Base-by-base conservation (phyloP, 495 filamentous ascomycete genomes). In the Baudoinia panamericana region DNA sequence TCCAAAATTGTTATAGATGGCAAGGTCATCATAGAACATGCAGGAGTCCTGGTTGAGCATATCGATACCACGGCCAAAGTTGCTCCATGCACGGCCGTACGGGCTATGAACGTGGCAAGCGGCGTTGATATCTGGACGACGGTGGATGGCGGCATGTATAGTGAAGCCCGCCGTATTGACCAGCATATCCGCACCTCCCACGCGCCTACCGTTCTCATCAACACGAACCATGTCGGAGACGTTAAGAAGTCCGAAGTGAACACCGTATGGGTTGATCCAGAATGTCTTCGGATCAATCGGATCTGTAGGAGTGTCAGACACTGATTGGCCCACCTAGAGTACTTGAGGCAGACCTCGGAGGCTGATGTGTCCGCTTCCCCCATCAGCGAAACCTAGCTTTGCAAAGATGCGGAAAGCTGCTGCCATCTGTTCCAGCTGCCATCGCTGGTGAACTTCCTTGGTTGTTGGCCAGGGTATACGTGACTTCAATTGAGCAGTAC, bases 1-100 rank as follows among this genome's bases (percentile, higher is more conserved):
- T 1, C 62, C 66, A 41, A 73, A 71, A 22, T 71, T 62, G 26
- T 66, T 56, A 33, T 73, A 75, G 15, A 75, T 58, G 20, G 63
- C 53, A 28, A 65, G 60, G 28, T 54, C 50, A 18, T 63, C 69
- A 51, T 80, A 69, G 53, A 85, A 85, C 16, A 71, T 63, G 48
- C 79, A 78, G 12, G 71, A 57, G 55, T 84, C 80, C 60, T 84
- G 80, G 1, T 80, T 76, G 16, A 75, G 56, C 72, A 74, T 73
- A 36, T 75, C 71, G 19, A 76, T 61, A n/a, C 62, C 61, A 22
- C 59, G 56, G 0, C 63, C 72, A 45, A 75, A 73, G 8, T 53
- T 63, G 22, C 59, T 61, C 60, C 64, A 76, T 9, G 71, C 70
- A 30, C 68, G 64, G 1, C 71, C 72, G 20, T 66, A 63, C 29